Base-by-base conservation (phyloP, 305 asterid species). In the Caryopteris hybrid region DNA sequence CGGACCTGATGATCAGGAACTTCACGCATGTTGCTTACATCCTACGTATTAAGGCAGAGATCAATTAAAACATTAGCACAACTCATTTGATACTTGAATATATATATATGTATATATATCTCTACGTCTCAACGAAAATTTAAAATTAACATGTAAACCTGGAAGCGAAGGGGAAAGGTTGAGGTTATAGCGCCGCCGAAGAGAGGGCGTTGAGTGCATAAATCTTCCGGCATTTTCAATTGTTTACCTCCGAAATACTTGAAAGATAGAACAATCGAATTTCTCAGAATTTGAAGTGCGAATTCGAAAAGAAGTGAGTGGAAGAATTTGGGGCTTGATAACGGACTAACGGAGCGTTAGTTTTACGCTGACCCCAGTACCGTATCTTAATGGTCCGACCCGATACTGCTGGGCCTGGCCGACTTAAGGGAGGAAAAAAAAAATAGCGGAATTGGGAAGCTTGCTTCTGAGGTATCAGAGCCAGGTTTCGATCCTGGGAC, bases 1-100 rank as follows among this genome's bases (percentile, higher is more conserved):
- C 83, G 27, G 36, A 89, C 98, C 95, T 91, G 98, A 78, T 91
- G 87, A 81, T 89, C 96, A 52, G 98, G 98, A 79, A 89, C 96
- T 83, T 91, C 82, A 46, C 98, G 96, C 2, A 89, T 47, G 58
- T 76, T 64, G 63, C 96, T 89, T 10, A 89, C 94, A 79, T 91
- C 98, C 96, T 91, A 54, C 68, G 60, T 71, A 68, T 23, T 20
- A 41, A 20, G 8, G 38, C 11, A 42, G 14, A 3, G 4, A 41
- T 14, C 14, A 6, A 25, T 59, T 25, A 3, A 21, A 4, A 38
- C 25, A 2, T n/a, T 29, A 61, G 3, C 22, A 56, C 8, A 0
- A 21, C 47, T 22, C 12, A 12, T 50, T 16, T 5, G 25, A 22
- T 1, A 27, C 4, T 34, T 2, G n/a, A 12, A 34, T n/a, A n/a